Base-by-base conservation (phyloP, 2,329 filamentous ascomycete species). In the Sporothrix schenckii region DNA sequence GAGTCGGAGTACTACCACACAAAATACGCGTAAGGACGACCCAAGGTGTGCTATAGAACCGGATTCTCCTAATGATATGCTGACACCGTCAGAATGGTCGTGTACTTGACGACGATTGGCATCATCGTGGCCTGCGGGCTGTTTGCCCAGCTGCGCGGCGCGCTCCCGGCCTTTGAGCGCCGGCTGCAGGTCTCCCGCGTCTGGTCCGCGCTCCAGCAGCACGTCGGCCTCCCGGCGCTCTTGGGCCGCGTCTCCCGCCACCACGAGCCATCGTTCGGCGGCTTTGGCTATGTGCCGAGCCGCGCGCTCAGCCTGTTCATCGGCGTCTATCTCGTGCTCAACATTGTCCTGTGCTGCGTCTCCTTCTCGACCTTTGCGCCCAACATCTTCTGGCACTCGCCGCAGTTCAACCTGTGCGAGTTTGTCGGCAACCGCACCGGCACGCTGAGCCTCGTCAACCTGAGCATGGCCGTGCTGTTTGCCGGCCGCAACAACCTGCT, bases 401-500 rank as follows among this genome's bases (percentile, higher is more conserved):
- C 61, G 24, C 61, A 66, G 44, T 66, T 66, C 19, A 50, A 66
- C 10, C 13, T 66, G 3, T 66, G 61, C 44, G 61, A 66, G 24
- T 66, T 50, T 34, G 21, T 50, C 16, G 61, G 44, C 44, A 66
- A 66, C 44, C 41, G 61, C 21, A 66, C 61, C 4, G 61, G 61
- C 61, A 50, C 44, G 41, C 44, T 52, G 9, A 66, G 61, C 4
- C 61, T 66, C 6, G 61, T 66, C 24, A 66, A 66, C n/a, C 21
- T 66, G 11, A 50, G 69, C 14, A 50, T 72, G 19, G 13, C 73
- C 6, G 71, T 71, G 66, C 67, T 91, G 0, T 91, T 92, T 74
- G 86, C 85, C 0, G 86, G 87, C 74, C 82, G 90, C 7, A 92
- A 92, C 72, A 91, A 92, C 66, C 75, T 89, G 0, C 82, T 91